Evolutionary conservation across 768 basidiomycete genomes (phyloP), one percentile per base, ranked within the genome.

Genomic region (Roridomyces roridus): DNA sequence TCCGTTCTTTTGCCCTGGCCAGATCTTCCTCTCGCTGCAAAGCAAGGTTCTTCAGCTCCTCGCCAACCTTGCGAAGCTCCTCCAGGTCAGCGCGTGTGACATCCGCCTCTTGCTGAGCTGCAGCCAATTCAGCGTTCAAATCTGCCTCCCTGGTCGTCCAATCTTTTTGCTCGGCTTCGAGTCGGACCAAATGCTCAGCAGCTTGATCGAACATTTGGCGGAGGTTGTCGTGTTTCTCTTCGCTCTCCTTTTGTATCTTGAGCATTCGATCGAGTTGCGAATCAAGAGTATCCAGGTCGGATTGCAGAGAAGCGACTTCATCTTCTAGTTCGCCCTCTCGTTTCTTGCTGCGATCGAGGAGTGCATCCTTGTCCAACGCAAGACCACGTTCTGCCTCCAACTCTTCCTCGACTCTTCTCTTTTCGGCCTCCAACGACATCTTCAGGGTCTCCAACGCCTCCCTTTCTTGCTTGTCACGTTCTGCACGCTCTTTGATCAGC

Each of bases 291-390:
- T 95, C 92, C 41, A 96, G 79, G 65, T 98, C 96, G 4, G 80
- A 78, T 64, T 97, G 93, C 20, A 97, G 72, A 1, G 87, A 85
- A 2, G 77, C 75, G 14, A 96, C 82, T 65, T 96, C 94, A 50
- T 97, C 94, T 68, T 94, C 88, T 3, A 98, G 79, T 56, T 93
- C 88, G 26, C 80, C 80, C 70, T 96, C 94, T n/a, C 87, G 85
- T 61, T 85, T 85, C 74, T 94, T 95, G 71, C 88, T 89, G 43
- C 94, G 80, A 55, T 92, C 88, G 1, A 98, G 80, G 12, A 92
- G 76, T 4, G 82, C 74, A 55, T 97, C 92, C 71, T 96, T 95
- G 71, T 98, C 94, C 41, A 91, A 63, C 2, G 84, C 84, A 7
- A 95, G 79, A 10, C 81, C 80, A 37, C 93, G 85, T 65, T 98